Evolutionary conservation across 768 basidiomycete species (phyloP), one percentile per base, ranked within the genome.

Genomic region (Leccinellum rugosiceps): DNA sequence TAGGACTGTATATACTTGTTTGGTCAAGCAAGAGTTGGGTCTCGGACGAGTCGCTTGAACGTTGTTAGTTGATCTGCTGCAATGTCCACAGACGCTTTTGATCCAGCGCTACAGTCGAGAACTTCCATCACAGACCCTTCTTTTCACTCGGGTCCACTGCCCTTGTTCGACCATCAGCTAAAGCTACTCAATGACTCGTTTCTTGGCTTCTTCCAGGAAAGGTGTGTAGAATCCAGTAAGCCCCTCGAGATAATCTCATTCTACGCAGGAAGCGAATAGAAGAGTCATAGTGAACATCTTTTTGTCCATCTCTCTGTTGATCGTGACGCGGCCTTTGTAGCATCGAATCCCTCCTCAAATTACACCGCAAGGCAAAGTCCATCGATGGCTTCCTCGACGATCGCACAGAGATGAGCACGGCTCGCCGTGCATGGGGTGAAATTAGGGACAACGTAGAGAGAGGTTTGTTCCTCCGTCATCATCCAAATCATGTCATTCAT

Each of bases 381-480:
- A 79, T 86, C 30, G 94, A 97, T 75, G 70, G 77, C 35, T 82
- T 76, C 56, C 70, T 94, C 31, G 90, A 94, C 64, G 88, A 91
- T 66, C 87, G 85, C 50, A 76, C 78, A 38, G 84, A 90, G 56
- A 69, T 82, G 53, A 84, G 74, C 60, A 84, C 86, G 10, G 77
- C 85, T 21, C 80, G 92, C 55, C 79, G 78, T 56, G 92, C 85
- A 21, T 97, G 94, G 94, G 74, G 75, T 19, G 94, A 97, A 72
- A 80, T 94, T 11, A 78, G 90, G 41, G 94, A 96, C 67, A 93
- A 88, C 65, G 75, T 93, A 25, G 92, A 93, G 67, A 77, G 93
- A 78, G 90, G 90, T 86, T 57, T 50, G 77, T 68, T 50, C 30
- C 11, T 23, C 19, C 28, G 6, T 38, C 56, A 35, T 14, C 49